phyloP scores from a whole-genome alignment of 2,329 filamentous ascomycete genomes.

The Neoscytalidium dimidiatum region DNA sequence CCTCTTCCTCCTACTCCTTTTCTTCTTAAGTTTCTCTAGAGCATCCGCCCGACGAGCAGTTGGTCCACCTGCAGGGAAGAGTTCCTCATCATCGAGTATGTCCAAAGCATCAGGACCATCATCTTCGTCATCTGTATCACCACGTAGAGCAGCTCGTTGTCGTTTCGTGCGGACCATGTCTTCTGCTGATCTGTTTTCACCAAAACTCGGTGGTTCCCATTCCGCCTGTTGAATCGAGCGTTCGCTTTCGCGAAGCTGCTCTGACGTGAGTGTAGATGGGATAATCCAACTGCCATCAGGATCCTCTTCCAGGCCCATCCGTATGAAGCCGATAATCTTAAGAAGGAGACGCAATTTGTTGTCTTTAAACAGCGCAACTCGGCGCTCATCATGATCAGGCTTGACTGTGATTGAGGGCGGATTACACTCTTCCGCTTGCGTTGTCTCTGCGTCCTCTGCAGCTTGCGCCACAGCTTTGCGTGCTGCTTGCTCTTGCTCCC shows the following conservation, averaged over 20 bases:
- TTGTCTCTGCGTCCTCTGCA: slow-evolving; percentile 9
- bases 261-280: slow-evolving; percentile 64
- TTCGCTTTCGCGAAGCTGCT: slow-evolving; percentile 67
- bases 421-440: slow-evolving; percentile 31
- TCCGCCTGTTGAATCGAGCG: slow-evolving; percentile 76
- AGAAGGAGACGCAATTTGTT: slow-evolving; percentile 83
- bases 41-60: slow-evolving; percentile 59
- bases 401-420: slow-evolving; percentile 53
- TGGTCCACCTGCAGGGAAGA: slow-evolving; percentile 70
- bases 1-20: slow-evolving; percentile 59
- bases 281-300: slow-evolving; percentile 78
- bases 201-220: slow-evolving; percentile 72
- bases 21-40: slow-evolving; percentile 56
- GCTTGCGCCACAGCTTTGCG: slow-evolving; percentile 40
- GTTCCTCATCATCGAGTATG: slow-evolving; percentile 55
- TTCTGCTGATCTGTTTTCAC: slow-evolving; percentile 66
- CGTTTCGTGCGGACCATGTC: slow-evolving; percentile 77
- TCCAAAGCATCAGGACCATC: slow-evolving; percentile 66
- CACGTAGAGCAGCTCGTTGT: slow-evolving; percentile 41
- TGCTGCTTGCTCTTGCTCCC: slow-evolving; percentile 71
- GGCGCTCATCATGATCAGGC: slow-evolving; percentile 66
- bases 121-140: slow-evolving; percentile 51
- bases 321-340: slow-evolving; percentile 70
- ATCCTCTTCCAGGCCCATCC: slow-evolving; percentile 68
- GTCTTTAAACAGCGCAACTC: slow-evolving; percentile 83